Evolutionary conservation across 192 early-diverging fungal species (phyloP), one percentile per base, ranked within the genome.

Genomic region (Coemansia sp.): DNA sequence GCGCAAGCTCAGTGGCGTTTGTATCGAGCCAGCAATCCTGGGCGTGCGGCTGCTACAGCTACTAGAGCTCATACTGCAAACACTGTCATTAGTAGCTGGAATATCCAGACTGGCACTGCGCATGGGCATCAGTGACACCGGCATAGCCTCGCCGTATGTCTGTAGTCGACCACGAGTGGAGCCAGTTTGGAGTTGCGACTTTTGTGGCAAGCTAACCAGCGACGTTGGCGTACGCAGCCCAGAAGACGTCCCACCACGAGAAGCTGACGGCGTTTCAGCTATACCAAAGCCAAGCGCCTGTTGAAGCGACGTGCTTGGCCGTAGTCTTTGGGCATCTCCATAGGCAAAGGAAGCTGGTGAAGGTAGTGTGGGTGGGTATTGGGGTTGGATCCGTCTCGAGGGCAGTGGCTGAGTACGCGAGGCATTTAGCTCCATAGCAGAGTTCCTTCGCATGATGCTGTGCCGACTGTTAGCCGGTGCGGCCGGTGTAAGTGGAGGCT

Each of bases 111-210:
- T 69, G 19, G 62, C 47, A 8, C 61, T 60, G 32, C 66, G 68
- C 32, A 75, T 68, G 0, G 74, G 74, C 3, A 68, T 63, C 40
- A 75, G 64, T 28, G 62, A 37, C 10, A 66, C 58, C 28, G 73
- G 73, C 30, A 68, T 66, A 10, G 66, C 50, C 26, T 69, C 68
- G 2, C 73, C 57, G 19, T 16, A 16, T 26, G 26, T 30, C 28
- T 55, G 52, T 16, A 55, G 13, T 26, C 52, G 52, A n/a, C 52
- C 52, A 4, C 52, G 52, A 55, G 52, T 55, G 10, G 52, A 55
- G 2, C 23, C 52, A 14, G 11, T 16, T 28, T 32, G 52, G 3
- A 55, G 4, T 30, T 55, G 52, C 13, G 52, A 14, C 10, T 16
- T 55, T 10, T 55, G 13, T 6, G 52, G 28, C 26, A 55, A 9